Evolutionary conservation across 192 early-diverging fungal genomes (phyloP).

Genomic region (Mortierella alpina): DNA sequence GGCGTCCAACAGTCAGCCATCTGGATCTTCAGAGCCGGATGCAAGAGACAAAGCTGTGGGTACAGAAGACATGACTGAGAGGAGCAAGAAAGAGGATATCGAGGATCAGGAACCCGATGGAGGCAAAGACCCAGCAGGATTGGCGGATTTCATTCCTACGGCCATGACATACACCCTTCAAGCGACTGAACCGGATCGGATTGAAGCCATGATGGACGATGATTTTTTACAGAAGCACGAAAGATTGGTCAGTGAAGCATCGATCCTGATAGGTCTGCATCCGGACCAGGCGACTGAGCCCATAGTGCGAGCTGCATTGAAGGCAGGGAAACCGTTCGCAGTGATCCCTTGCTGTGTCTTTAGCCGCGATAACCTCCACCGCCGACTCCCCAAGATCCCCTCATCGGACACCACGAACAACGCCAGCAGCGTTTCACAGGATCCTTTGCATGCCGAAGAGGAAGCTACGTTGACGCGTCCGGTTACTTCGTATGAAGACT

Average conservation of each 20-base stretch:
- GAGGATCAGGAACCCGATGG: constrained; percentile 30
- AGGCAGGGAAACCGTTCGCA: constrained; percentile 61
- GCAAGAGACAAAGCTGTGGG: not conserved
- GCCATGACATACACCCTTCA: constrained; percentile 25
- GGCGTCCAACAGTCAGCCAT: not conserved
- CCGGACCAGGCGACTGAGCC: constrained; percentile 72
- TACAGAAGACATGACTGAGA: not conserved
- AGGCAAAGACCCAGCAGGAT: constrained; percentile 2
- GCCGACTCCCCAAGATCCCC: constrained; percentile 36
- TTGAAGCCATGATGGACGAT: constrained; percentile 51
- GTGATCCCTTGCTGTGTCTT: constrained; percentile 72
- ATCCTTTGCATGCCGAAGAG: not conserved
- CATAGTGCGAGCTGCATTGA: constrained; percentile 63
- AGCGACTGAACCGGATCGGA: constrained; percentile 35
- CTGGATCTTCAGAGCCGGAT: not conserved
- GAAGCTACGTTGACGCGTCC: constrained; percentile 16
- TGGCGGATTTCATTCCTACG: constrained; percentile 27
- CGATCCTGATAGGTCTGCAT: constrained; percentile 66
- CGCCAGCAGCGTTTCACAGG: not conserved
- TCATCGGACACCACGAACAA: not conserved
- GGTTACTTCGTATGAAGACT: constrained; percentile 46
- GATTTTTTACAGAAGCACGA: constrained; percentile 40
- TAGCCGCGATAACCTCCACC: constrained; percentile 60
- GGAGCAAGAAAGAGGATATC: constrained; percentile 1
- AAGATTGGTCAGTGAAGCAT: constrained; percentile 34